Conservation (phyloP, 148 eudicot species). For the Drosera capensis region DNA sequence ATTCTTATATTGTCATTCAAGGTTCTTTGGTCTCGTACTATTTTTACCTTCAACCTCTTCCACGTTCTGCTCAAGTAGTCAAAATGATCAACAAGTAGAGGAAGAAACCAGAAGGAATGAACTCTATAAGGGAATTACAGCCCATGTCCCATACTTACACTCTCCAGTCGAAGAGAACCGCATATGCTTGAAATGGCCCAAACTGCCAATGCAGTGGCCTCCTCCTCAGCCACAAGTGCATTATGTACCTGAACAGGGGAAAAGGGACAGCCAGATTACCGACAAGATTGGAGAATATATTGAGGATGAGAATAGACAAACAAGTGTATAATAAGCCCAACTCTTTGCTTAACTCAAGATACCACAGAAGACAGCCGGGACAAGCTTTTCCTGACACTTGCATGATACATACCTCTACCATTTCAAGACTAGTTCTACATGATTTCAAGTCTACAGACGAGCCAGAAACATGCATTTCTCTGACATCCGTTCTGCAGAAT, state of each 20-base stretch:
- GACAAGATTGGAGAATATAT: not conserved
- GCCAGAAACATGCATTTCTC: slow-evolving; percentile 37
- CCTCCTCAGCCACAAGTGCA: slow-evolving; percentile 69
- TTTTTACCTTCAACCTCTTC: no score
- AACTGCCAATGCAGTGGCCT: slow-evolving; percentile 69
- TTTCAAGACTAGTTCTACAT: slow-evolving; percentile 69
- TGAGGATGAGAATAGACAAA: no score
- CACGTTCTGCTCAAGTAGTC: not conserved
- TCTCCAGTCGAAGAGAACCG: slow-evolving; percentile 78
- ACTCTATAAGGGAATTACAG: not conserved
- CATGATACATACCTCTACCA: slow-evolving; percentile 53
- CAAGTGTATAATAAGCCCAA: no score
- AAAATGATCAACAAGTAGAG: not conserved
- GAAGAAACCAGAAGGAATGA: not conserved
- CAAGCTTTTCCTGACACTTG: no score
- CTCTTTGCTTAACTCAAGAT: no score
- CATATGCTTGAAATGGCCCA: slow-evolving; percentile 78
- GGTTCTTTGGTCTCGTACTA: no score
- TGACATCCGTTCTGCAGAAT: slow-evolving; percentile 52
- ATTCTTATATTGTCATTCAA: no score
- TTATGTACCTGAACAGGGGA: slow-evolving; percentile 30
- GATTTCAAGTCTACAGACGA: slow-evolving; percentile 52
- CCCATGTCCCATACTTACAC: slow-evolving; percentile 27
- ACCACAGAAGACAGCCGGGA: no score
- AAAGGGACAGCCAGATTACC: not conserved